Evolutionary conservation across 345 rosid species (phyloP).

Genomic region (Gossypium bickii): DNA sequence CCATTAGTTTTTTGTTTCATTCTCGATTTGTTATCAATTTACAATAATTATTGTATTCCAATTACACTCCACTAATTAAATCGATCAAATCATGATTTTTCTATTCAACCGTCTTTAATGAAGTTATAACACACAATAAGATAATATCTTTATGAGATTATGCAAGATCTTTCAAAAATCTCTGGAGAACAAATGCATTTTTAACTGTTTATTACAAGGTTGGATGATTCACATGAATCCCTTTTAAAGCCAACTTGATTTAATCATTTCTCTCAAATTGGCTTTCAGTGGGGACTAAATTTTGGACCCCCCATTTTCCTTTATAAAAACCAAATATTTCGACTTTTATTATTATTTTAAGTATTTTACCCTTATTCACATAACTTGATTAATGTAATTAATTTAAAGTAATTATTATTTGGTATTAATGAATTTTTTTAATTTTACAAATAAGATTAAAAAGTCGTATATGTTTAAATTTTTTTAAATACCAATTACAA

Average conservation of each 20-base stretch:
- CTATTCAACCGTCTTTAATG: too few relatives aligned
- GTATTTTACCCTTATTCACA: background rate
- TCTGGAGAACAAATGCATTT: background rate
- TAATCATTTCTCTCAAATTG: background rate
- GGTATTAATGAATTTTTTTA: too few relatives aligned
- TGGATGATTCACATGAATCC: conserved; percentile 3
- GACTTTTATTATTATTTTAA: background rate
- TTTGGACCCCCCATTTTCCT: background rate
- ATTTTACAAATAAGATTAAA: too few relatives aligned
- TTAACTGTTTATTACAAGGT: background rate
- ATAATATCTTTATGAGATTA: background rate
- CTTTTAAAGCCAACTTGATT: background rate
- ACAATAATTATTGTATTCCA: fast-evolving
- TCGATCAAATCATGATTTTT: too few relatives aligned
- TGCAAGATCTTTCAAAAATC: background rate
- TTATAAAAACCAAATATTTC: background rate
- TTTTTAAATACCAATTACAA: too few relatives aligned
- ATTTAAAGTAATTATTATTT: too few relatives aligned
- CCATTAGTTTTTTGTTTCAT: too few relatives aligned
- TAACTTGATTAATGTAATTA: background rate
- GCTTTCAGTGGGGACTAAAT: conserved; percentile 14
- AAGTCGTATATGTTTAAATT: too few relatives aligned
- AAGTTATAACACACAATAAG: background rate
- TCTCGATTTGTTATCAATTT: too few relatives aligned
- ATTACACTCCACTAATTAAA: too few relatives aligned